These are phyloP conservation scores for Colletotrichum caudatum DNA, from an alignment of 2,329 filamentous ascomycete genomes.

Conservation along the genomic window DNA sequence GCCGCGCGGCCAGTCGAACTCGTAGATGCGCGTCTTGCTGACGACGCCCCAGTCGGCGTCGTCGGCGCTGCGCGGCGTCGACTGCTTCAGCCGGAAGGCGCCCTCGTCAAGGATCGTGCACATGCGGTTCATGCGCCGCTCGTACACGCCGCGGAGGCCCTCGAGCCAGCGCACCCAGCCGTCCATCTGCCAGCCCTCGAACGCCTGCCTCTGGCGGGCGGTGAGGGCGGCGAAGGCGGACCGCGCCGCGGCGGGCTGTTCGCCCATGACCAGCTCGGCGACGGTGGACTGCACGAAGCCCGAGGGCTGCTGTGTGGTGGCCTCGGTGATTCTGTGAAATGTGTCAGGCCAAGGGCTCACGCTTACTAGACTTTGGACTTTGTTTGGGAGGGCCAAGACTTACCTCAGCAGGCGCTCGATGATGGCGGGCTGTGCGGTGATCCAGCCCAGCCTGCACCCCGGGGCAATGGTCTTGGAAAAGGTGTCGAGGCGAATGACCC, in stretches of 20 bases:
- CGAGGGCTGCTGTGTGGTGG: conserved; percentile 83
- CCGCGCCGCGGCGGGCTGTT: conserved; percentile 65
- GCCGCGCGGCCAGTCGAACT: conserved; percentile 83
- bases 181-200: conserved; percentile 78
- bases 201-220: conserved; percentile 60
- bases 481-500: conserved; percentile 90
- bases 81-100: conserved; percentile 73
- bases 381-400: background rate
- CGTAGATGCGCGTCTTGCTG: conserved; percentile 78
- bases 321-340: conserved; percentile 76
- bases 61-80: conserved; percentile 57
- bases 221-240: conserved; percentile 58
- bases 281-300: conserved; percentile 91
- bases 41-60: conserved; percentile 79
- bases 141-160: conserved; percentile 85
- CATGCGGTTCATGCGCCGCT: conserved; percentile 86
- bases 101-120: conserved; percentile 78
- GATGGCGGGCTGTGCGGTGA: conserved; percentile 84
- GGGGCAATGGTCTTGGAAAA: conserved; percentile 95
- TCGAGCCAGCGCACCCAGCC: conserved; percentile 95
- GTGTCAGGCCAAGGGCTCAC: background rate
- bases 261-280: conserved; percentile 80
- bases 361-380: no score
- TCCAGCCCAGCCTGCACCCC: conserved; percentile 90
- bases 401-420: conserved; percentile 73